A percentile compares a stretch with the other conserved stretches of the same genome.
phyloP scores from a whole-genome alignment of 2,329 filamentous ascomycete genomes.

The Talaromyces marneffei region DNA sequence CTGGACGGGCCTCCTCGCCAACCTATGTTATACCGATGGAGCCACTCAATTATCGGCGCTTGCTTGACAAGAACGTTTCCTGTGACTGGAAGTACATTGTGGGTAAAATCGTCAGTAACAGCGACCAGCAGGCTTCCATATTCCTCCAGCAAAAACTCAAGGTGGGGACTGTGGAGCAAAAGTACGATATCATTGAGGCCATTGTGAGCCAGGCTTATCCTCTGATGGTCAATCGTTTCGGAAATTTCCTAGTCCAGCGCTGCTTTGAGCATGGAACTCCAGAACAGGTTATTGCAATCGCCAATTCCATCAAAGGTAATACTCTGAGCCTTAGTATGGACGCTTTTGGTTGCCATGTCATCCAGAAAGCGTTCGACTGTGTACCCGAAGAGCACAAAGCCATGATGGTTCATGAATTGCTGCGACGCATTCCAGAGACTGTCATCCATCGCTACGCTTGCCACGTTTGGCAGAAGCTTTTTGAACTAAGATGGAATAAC shows the following conservation, averaged over 20 bases:
- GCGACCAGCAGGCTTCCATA: constrained; percentile 97
- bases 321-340: constrained; percentile 96
- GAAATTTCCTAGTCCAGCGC: constrained; percentile 95
- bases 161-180: constrained; percentile 88
- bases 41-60: constrained; percentile 89
- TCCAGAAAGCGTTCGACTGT: constrained; percentile 97
- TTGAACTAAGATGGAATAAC: constrained; percentile 92
- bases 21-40: constrained; percentile 84
- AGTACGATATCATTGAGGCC: constrained; percentile 92
- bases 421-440: constrained; percentile 92
- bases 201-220: constrained; percentile 93
- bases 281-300: constrained; percentile 91
- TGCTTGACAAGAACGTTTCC: constrained; percentile 90
- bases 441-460: constrained; percentile 98
- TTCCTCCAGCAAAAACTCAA: constrained; percentile 99
- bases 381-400: constrained; percentile 97
- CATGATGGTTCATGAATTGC: constrained; percentile 95
- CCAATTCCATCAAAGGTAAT: constrained; percentile 87
- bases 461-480: constrained; percentile 99
- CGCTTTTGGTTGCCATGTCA: constrained; percentile 94
- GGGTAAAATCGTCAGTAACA: constrained; percentile 98
- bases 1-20: constrained; percentile 51
- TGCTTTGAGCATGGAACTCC: constrained; percentile 97
- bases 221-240: constrained; percentile 97
- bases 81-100: constrained; percentile 99